Evolutionary conservation across 148 eudicot species (phyloP).

Genomic region (Talinum fruticosum): DNA sequence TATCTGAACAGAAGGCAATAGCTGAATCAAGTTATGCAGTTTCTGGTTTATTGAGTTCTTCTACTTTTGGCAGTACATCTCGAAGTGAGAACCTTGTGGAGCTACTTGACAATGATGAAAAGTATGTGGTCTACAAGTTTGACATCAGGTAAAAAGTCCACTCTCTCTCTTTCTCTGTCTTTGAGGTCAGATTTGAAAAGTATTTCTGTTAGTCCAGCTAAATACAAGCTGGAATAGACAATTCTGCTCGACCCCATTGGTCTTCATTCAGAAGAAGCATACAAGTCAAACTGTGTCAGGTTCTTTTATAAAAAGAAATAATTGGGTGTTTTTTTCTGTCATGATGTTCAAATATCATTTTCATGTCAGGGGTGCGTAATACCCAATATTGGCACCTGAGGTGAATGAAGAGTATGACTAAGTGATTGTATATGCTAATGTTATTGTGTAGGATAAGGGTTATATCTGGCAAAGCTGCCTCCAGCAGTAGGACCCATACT

Average conservation of each 20-base stretch:
- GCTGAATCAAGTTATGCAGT: slow-evolving; percentile 57
- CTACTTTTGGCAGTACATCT: slow-evolving; percentile 57
- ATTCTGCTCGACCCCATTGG: background rate
- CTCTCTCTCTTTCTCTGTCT: background rate
- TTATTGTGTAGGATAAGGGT: no score
- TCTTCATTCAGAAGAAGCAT: background rate
- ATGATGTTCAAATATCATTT: no score
- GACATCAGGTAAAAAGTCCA: slow-evolving; percentile 42
- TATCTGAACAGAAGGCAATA: slow-evolving; percentile 49
- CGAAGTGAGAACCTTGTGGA: slow-evolving; percentile 70
- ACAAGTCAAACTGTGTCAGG: no score
- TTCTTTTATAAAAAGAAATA: no score
- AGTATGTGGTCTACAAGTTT: slow-evolving; percentile 55
- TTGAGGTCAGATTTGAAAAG: background rate
- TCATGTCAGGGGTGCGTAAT: no score
- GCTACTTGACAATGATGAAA: slow-evolving; percentile 49
- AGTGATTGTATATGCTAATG: no score
- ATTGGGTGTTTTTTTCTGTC: no score
- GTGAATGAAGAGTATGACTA: no score
- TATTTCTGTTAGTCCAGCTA: background rate
- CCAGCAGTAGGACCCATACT: no score
- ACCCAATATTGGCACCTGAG: no score
- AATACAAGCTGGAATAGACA: background rate
- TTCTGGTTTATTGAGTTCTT: slow-evolving; percentile 57
- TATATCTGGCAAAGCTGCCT: no score